Evolutionary conservation across 1,284 basidiomycete genomes (phyloP).

Genomic region (Ustilago xerochloae): DNA sequence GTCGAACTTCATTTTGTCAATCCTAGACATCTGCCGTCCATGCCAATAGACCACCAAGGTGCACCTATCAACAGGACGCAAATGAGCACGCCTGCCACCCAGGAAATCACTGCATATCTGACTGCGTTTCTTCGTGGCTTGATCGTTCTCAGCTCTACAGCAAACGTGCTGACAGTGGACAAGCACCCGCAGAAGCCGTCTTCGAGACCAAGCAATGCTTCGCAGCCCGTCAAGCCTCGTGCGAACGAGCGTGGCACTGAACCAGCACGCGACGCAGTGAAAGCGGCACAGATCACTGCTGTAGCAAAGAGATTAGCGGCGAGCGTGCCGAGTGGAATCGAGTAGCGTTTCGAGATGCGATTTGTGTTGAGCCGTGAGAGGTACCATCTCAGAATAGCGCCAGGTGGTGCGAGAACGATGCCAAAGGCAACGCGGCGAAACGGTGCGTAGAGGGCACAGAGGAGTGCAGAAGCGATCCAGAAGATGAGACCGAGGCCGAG

Average conservation of each 20-base stretch:
- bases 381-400: slow-evolving; percentile 84
- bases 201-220: slow-evolving; percentile 71
- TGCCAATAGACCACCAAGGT: slow-evolving; percentile 60
- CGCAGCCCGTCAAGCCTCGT: slow-evolving; percentile 41
- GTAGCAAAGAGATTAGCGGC: slow-evolving; percentile 81
- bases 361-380: slow-evolving; percentile 78
- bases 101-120: slow-evolving; percentile 55
- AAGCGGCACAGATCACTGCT: slow-evolving; percentile 39
- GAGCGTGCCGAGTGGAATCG: slow-evolving; percentile 83
- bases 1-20: slow-evolving; percentile 1
- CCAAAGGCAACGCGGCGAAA: slow-evolving; percentile 85
- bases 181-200: slow-evolving; percentile 96
- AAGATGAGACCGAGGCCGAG: slow-evolving; percentile 49
- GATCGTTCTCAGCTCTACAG: slow-evolving; percentile 79
- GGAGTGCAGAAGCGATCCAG: slow-evolving; percentile 74
- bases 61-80: slow-evolving; percentile 58
- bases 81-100: slow-evolving; percentile 48
- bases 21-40: slow-evolving; percentile 55
- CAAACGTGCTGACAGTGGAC: slow-evolving; percentile 93
- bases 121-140: slow-evolving; percentile 60
- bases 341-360: slow-evolving; percentile 73
- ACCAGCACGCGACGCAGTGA: slow-evolving; percentile 49
- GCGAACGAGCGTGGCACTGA: slow-evolving; percentile 1
- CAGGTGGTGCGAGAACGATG: slow-evolving; percentile 89
- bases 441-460: slow-evolving; percentile 80